A percentile compares a stretch with the other conserved stretches of the same genome.
phyloP scores from a whole-genome alignment of 2,329 filamentous ascomycete species.

The Talaromyces marneffei region DNA sequence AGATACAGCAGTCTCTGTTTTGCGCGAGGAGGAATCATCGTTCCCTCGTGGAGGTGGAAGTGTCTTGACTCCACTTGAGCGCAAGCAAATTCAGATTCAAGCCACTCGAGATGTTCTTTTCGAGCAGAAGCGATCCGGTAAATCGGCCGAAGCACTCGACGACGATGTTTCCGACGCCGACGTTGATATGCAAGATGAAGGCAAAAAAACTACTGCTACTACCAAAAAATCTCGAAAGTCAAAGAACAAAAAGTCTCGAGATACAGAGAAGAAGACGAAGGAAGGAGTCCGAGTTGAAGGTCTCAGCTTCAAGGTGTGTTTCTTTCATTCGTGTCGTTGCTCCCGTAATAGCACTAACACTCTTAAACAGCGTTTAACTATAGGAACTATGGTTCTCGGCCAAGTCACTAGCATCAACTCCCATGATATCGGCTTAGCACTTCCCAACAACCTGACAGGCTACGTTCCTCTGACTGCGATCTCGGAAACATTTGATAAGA shows the following conservation, averaged over 20 bases:
- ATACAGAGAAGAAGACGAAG: conserved; percentile 45
- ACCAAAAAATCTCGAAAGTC: conserved; percentile 35
- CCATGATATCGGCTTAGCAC: conserved; percentile 70
- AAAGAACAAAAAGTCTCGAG: conserved; percentile 48
- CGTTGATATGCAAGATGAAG: conserved; percentile 46
- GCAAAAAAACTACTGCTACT: conserved; percentile 31
- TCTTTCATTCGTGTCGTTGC: conserved; percentile 5
- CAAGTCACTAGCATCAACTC: conserved; percentile 76
- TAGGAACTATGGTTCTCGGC: conserved; percentile 81
- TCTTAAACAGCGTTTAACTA: conserved; percentile 62
- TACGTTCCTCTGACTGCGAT: conserved; percentile 90
- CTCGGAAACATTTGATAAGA: conserved; percentile 70
- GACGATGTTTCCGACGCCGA: conserved; percentile 53
- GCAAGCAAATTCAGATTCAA: conserved; percentile 92
- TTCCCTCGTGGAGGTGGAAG: conserved; percentile 92
- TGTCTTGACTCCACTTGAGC: conserved; percentile 84
- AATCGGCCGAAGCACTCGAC: conserved; percentile 44
- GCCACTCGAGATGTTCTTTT: conserved; percentile 87
- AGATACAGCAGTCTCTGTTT: conserved; percentile 36
- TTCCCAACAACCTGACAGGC: conserved; percentile 89
- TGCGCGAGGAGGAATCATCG: conserved; percentile 73
- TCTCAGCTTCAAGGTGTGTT: conserved; percentile 75
- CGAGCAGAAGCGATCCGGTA: conserved; percentile 64
- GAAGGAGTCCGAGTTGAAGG: conserved; percentile 69
- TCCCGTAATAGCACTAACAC: conserved; percentile 18